Base-by-base conservation (phyloP, 768 basidiomycete species). In the Kwoniella dejecticola region DNA sequence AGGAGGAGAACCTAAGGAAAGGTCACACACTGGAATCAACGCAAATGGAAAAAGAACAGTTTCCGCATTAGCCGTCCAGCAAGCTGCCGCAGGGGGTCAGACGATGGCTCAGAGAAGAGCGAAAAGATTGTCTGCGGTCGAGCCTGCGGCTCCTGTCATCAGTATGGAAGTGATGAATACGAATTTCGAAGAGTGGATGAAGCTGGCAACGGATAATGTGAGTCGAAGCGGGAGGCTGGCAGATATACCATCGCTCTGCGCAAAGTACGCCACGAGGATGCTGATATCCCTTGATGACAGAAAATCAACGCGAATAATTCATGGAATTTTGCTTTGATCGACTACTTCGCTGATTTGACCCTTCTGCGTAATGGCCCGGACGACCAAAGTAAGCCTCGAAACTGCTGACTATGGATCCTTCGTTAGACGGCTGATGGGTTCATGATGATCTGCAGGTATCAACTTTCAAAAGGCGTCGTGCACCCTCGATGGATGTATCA, bases 161-260 rank as follows among this genome's bases (percentile, higher is more conserved):
- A 72, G 88, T 0, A 80, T 88, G 67, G 90, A 94, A 66, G 84
- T 92, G n/a, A 90, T 90, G 85, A 90, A 83, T 79, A 88, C 87
- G 38, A 96, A 93, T 70, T 96, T 88, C 73, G 96, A 99, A 77
- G 93, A 98, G 79, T 98, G 96, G 96, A 98, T 99, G 95, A 98
- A 98, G 83, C 87, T 98, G 87, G 93, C 94, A 1, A 98, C 95
- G 2, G 95, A 98, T 76, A 98, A 98, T 79, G 96, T 97, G 76
- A 69, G 86, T 10, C 52, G 7, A 29, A 21, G 11, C 23, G 29
- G n/a, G n/a, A n/a, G n/a, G n/a, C n/a, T n/a, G n/a, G n/a, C n/a
- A n/a, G n/a, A n/a, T n/a, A n/a, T n/a, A n/a, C n/a, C n/a, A n/a
- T n/a, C n/a, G n/a, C n/a, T n/a, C n/a, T n/a, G n/a, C n/a, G n/a